phyloP scores from a whole-genome alignment of 1,139 yeast genomes.

The Geotrichum aggregatum region DNA sequence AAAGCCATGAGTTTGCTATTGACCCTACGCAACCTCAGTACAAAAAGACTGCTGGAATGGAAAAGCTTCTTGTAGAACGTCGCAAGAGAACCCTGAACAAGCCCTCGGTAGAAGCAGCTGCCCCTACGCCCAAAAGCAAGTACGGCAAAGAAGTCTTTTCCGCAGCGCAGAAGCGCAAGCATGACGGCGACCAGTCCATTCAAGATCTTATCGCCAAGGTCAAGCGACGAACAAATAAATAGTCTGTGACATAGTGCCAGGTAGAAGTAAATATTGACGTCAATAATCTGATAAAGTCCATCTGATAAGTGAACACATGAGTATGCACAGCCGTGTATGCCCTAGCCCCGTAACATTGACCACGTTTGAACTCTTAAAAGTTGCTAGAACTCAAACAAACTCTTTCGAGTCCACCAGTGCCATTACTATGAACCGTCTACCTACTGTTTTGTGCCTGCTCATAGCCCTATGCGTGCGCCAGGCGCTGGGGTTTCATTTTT shows the following conservation, averaged over 20 bases:
- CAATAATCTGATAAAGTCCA: no score
- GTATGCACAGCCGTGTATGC: not conserved
- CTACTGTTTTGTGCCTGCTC: slow-evolving; percentile 12
- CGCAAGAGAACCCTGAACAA: slow-evolving; percentile 46
- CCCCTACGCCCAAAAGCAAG: slow-evolving; percentile 3
- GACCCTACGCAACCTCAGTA: slow-evolving; percentile 78
- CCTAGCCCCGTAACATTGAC: not conserved
- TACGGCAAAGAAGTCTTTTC: slow-evolving; percentile 16
- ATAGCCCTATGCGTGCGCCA: slow-evolving; percentile 19
- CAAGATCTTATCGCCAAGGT: slow-evolving; percentile 31
- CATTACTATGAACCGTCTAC: slow-evolving; percentile 7
- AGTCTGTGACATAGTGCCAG: no score
- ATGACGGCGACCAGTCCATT: slow-evolving; percentile 24
- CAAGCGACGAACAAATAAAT: slow-evolving; percentile 27
- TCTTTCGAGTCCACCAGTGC: not conserved
- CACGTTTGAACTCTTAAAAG: not conserved
- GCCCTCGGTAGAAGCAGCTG: slow-evolving; percentile 6
- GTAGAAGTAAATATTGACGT: no score
- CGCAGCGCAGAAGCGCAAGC: slow-evolving; percentile 20
- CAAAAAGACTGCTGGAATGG: slow-evolving; percentile 84
- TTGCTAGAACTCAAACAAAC: not conserved
- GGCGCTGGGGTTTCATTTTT: slow-evolving; percentile 47
- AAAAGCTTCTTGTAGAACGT: slow-evolving; percentile 70
- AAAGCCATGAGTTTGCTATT: slow-evolving; percentile 84
- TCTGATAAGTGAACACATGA: no score